Conservation (phyloP, 495 filamentous ascomycete genomes). For the Amphirosellinia nigrospora region DNA sequence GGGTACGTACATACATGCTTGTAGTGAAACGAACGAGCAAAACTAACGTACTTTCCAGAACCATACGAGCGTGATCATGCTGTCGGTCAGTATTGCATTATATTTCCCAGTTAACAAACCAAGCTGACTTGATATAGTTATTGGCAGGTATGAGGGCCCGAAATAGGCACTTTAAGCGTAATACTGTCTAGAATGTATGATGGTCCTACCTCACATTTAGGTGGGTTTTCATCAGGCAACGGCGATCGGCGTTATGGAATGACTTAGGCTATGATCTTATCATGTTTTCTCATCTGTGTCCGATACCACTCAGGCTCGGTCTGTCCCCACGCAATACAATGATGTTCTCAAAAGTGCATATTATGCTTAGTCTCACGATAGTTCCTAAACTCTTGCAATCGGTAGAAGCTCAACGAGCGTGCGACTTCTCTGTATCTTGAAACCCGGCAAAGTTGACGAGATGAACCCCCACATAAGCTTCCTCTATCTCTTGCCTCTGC, state of each 20-base stretch:
- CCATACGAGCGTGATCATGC: slow-evolving; percentile 37
- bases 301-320: slow-evolving; percentile 38
- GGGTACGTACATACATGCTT: slow-evolving; percentile 18
- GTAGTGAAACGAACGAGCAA: not conserved
- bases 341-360: slow-evolving; percentile 18
- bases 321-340: slow-evolving; percentile 24
- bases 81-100: slow-evolving; percentile 20
- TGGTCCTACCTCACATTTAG: slow-evolving; percentile 36
- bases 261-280: slow-evolving; percentile 35
- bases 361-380: slow-evolving; percentile 3
- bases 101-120: not conserved
- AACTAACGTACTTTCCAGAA: slow-evolving; percentile 29
- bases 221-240: slow-evolving; percentile 42
- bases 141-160: slow-evolving; percentile 43
- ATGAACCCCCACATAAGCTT: not conserved
- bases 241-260: slow-evolving; percentile 43
- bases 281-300: slow-evolving; percentile 34
- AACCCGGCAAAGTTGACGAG: not conserved
- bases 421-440: not conserved
- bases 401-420: not conserved
- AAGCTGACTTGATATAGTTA: slow-evolving; percentile 28
- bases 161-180: slow-evolving; percentile 34
- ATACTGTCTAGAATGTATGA: slow-evolving; percentile 33
- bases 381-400: not conserved
- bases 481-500: not conserved